Evolutionary conservation across 345 rosid species (phyloP), one percentile per base, ranked within the genome.

Genomic region (Alliaria petiolata): DNA sequence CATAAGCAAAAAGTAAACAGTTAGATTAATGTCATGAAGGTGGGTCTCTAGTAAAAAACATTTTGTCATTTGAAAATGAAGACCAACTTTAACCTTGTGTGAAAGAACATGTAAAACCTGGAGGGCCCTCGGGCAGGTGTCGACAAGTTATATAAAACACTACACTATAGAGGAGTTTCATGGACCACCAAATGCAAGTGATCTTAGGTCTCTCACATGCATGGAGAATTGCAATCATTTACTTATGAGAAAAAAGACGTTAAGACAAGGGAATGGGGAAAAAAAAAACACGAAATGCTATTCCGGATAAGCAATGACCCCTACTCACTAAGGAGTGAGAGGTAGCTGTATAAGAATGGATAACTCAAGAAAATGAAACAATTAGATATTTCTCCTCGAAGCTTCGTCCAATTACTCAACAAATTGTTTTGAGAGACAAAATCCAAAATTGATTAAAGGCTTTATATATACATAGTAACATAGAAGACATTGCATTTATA

Each of bases 81-180:
- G 20, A 60, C 19, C 12, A 61, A 52, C 75, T 61, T 71, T 61
- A 61, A 61, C 34, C 58, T 60, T 39, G 11, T 4, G 67, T 22
- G 61, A 70, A 61, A 39, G 52, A 70, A 30, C 8, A 57, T 38
- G 47, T 70, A 49, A 50, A 70, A 60, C 12, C 17, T 19, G 62
- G 13, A 69, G 73, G 73, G 65, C 44, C 73, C 75, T 61, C 44
- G 16, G 40, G 3, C 61, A 60, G 68, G 68, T 71, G 68, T 61
- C 54, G 53, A 60, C 15, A 49, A 35, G 34, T 38, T 36, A 70
- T 61, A 30, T 56, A 44, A 69, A 13, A 52, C 15, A 56, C 28
- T 20, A 56, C 26, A 33, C 30, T 22, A 47, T 4, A 30, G 30
- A 66, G 31, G 52, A 38, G 43, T 51, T 62, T 42, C 52, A 71